Conservation (phyloP, 441 rosid species). For the Adansonia rubrostipa region DNA sequence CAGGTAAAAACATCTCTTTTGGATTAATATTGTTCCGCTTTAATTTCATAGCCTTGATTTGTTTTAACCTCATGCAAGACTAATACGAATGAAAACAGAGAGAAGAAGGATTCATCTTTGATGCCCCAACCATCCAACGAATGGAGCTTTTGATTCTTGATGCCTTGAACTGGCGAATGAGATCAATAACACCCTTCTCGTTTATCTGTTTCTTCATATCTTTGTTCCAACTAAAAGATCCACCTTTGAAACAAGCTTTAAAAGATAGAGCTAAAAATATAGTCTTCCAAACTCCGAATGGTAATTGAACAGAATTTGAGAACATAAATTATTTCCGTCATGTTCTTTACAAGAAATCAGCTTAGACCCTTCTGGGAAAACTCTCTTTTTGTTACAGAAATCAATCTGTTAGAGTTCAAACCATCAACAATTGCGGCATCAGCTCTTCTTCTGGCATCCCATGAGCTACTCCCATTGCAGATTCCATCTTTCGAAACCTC, state of each 20-base stretch:
- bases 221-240: conserved; percentile 45
- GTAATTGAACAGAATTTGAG: conserved; percentile 32
- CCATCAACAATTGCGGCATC: conserved; percentile 70
- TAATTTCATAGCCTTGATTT: not conserved
- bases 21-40: not conserved
- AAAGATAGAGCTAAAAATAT: conserved; percentile 53
- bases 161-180: conserved; percentile 69
- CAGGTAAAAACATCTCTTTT: conserved; percentile 43
- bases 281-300: conserved; percentile 53
- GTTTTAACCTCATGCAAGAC: conserved; percentile 14
- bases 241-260: conserved; percentile 45
- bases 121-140: conserved; percentile 45
- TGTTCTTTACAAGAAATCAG: not conserved
- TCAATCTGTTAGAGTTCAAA: conserved; percentile 53
- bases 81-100: conserved; percentile 32
- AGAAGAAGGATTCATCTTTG: conserved; percentile 45
- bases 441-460: conserved; percentile 51
- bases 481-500: conserved; percentile 41
- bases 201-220: conserved; percentile 57
- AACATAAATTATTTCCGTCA: not conserved
- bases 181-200: conserved; percentile 72
- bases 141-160: conserved; percentile 66
- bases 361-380: conserved; percentile 11
- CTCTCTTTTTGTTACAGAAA: conserved; percentile 38
- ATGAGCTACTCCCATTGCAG: conserved; percentile 56